Evolutionary conservation across 2,329 filamentous ascomycete species (phyloP).

Genomic region (Fusarium tricinctum): DNA sequence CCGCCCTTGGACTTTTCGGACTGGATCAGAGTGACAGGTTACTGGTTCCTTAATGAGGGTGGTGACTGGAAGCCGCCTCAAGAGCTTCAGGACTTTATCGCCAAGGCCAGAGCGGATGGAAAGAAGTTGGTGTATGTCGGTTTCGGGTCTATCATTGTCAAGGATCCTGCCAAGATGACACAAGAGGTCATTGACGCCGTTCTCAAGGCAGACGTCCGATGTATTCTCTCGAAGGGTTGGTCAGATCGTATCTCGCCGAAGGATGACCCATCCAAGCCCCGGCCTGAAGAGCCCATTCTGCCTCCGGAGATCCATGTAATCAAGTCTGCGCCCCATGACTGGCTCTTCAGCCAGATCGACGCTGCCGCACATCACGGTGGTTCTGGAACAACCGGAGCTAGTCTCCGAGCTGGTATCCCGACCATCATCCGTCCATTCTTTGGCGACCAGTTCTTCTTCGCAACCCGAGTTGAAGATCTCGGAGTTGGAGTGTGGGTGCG

Average conservation of each 20-base stretch:
- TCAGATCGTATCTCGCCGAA: conserved; percentile 79
- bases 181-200: conserved; percentile 95
- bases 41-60: conserved; percentile 95
- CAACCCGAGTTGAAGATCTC: conserved; percentile 87
- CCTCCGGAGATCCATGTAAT: conserved; percentile 88
- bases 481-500: conserved; percentile 92
- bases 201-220: conserved; percentile 89
- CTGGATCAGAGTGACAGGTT: conserved; percentile 97
- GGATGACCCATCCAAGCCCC: conserved; percentile 61
- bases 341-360: conserved; percentile 94
- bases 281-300: conserved; percentile 73
- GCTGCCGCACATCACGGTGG: conserved; percentile 95
- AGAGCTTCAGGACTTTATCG: conserved; percentile 85
- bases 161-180: conserved; percentile 88
- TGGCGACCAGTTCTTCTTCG: conserved; percentile 98
- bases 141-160: conserved; percentile 95
- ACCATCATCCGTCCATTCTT: conserved; percentile 98
- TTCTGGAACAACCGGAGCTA: conserved; percentile 94
- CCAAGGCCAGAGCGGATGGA: conserved; percentile 80
- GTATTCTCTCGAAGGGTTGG: conserved; percentile 97
- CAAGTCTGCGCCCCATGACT: conserved; percentile 93
- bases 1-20: conserved; percentile 96
- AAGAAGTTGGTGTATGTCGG: conserved; percentile 98
- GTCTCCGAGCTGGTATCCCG: conserved; percentile 88
- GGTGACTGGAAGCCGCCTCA: conserved; percentile 77